Conservation (phyloP, 1,284 basidiomycete species). For the Ustilago xerochloae region DNA sequence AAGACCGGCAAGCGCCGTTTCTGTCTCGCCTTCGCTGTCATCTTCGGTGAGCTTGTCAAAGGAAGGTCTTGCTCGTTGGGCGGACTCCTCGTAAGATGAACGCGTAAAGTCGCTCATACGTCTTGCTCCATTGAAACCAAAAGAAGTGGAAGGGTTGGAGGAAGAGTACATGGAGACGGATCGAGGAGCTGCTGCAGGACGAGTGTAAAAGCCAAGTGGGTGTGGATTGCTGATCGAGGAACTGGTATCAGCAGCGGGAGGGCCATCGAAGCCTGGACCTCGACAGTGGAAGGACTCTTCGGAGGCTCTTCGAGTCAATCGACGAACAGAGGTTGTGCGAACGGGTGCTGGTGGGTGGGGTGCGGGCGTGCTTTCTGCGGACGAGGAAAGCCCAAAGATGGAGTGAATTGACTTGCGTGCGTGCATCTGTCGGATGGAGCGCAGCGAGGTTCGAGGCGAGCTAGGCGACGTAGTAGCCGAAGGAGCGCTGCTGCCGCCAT, state of each 20-base stretch:
- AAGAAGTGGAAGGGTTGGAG: neutral
- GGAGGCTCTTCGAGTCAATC: conserved; percentile 12
- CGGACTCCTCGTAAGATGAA: conserved; percentile 9
- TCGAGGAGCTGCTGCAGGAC: conserved; percentile 1
- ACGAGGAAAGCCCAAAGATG: conserved; percentile 5
- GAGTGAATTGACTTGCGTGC: conserved; percentile 27
- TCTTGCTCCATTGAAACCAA: conserved; percentile 2
- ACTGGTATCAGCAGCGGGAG: conserved; percentile 20
- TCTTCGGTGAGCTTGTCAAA: conserved; percentile 10
- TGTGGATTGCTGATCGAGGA: neutral
- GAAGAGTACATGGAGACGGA: conserved; percentile 15
- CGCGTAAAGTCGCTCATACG: conserved; percentile 29
- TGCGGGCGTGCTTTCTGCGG: neutral
- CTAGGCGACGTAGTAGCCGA: neutral
- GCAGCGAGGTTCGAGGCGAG: conserved; percentile 22
- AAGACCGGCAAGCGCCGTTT: conserved; percentile 14
- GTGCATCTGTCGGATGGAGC: conserved; percentile 35
- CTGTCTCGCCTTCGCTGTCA: conserved; percentile 1
- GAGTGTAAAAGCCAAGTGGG: conserved; percentile 9
- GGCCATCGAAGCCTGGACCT: conserved; percentile 22
- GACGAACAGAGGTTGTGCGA: neutral
- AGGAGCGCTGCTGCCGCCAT: neutral
- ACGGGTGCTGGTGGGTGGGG: neutral
- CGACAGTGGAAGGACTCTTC: conserved; percentile 39
- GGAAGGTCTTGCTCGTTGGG: neutral